phyloP scores from a whole-genome alignment of 768 basidiomycete genomes.

The Sarcodon aspratus region DNA sequence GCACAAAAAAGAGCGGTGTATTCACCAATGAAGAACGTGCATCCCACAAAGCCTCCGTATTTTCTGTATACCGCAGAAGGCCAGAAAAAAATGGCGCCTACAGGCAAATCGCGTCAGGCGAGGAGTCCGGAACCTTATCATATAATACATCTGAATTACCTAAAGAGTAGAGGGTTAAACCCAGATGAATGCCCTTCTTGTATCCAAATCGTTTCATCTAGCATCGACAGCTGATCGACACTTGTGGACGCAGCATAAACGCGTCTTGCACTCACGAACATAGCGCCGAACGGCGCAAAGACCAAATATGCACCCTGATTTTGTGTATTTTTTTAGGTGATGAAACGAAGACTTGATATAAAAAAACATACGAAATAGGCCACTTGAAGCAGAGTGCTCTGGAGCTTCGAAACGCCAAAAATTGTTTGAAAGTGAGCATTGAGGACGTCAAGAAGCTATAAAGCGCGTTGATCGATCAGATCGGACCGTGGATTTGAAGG shows the following conservation, averaged over 20 bases:
- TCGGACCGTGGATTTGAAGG: background rate
- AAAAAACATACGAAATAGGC: constrained; percentile 45
- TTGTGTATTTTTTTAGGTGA: background rate
- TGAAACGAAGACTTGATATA: background rate
- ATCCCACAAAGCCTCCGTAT: constrained; percentile 66
- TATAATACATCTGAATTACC: constrained; percentile 20
- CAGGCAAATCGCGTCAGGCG: constrained; percentile 3
- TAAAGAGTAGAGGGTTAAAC: constrained; percentile 45
- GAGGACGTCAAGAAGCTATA: constrained; percentile 52
- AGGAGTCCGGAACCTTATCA: constrained; percentile 11
- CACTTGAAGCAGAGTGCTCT: constrained; percentile 66
- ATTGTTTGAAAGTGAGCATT: constrained; percentile 67
- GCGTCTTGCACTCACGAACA: constrained; percentile 32
- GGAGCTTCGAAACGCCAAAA: constrained; percentile 54
- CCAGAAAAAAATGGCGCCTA: constrained; percentile 73
- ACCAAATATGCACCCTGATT: constrained; percentile 51
- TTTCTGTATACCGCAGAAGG: constrained; percentile 56
- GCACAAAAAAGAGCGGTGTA: background rate
- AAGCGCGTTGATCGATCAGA: constrained; percentile 8
- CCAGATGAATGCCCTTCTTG: constrained; percentile 61
- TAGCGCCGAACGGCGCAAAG: constrained; percentile 44
- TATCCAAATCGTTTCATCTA: constrained; percentile 57
- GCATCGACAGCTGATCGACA: background rate
- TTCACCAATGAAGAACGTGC: constrained; percentile 58
- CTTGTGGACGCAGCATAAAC: background rate